phyloP scores from a whole-genome alignment of 2,329 filamentous ascomycete genomes.

The Aspergillus bombycis region DNA sequence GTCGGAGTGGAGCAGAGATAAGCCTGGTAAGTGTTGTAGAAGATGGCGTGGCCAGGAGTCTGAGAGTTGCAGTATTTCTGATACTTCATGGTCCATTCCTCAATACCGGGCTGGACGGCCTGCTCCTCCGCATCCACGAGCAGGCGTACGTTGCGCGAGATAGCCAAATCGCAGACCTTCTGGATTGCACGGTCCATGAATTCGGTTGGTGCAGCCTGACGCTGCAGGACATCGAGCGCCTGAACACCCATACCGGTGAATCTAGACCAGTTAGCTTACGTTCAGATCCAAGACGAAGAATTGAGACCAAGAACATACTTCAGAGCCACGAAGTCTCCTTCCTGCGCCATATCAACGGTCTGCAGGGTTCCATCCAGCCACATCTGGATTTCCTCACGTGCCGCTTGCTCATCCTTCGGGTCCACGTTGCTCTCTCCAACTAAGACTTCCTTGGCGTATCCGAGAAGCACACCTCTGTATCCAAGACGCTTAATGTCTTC shows the following conservation, averaged over 20 bases:
- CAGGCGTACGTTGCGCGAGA: conserved; percentile 48
- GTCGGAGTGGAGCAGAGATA: conserved; percentile 54
- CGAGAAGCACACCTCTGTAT: conserved; percentile 57
- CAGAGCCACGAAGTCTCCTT: conserved; percentile 56
- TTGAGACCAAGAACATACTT: conserved; percentile 44
- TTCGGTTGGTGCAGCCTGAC: conserved; percentile 42
- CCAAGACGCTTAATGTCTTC: conserved; percentile 52
- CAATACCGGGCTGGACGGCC: conserved; percentile 55
- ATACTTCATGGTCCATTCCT: conserved; percentile 56
- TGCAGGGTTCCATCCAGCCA: conserved; percentile 59
- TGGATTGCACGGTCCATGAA: conserved; percentile 48
- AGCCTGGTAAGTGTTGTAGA: conserved; percentile 58
- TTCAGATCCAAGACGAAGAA: not conserved
- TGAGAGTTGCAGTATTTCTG: conserved; percentile 56
- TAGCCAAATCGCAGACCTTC: conserved; percentile 48
- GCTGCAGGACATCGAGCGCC: conserved; percentile 46
- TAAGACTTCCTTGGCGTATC: conserved; percentile 60
- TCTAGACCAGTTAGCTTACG: conserved; percentile 28
- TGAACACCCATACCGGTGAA: conserved; percentile 54
- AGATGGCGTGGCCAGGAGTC: conserved; percentile 53
- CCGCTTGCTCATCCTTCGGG: conserved; percentile 33
- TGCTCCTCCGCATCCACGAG: conserved; percentile 60
- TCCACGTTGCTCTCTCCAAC: conserved; percentile 42
- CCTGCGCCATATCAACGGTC: conserved; percentile 56
- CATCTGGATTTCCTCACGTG: conserved; percentile 38